Conservation (phyloP, 2,329 filamentous ascomycete genomes). For the Fusarium coffeatum region DNA sequence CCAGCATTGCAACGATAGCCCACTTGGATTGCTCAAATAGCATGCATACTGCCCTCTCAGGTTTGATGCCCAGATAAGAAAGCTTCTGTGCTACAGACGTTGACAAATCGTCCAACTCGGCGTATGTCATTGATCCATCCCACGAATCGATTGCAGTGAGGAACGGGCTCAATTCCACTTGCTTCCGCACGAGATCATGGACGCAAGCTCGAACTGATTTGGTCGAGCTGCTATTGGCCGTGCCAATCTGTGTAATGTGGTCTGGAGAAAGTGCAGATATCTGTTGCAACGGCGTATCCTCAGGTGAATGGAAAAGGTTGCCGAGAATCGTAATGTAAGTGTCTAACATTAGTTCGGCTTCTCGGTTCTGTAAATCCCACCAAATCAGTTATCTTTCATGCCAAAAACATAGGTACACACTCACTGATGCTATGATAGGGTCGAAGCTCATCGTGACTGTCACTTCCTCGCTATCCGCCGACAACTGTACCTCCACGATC, state of each 20-base stretch:
- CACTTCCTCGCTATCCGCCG: background rate
- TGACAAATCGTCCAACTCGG: background rate
- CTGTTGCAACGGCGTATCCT: background rate
- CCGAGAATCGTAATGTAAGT: background rate
- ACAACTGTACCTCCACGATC: background rate
- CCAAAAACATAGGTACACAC: background rate
- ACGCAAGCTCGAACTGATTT: background rate
- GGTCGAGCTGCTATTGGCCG: background rate
- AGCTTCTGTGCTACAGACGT: background rate
- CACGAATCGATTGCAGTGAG: background rate
- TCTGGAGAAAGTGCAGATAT: background rate
- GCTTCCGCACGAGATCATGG: background rate
- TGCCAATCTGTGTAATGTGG: background rate
- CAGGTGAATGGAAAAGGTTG: background rate
- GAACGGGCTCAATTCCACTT: background rate
- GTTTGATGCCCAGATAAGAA: background rate
- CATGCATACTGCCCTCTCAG: background rate
- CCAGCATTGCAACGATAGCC: background rate
- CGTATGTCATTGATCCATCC: background rate
- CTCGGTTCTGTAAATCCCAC: background rate
- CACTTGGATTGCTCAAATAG: background rate
- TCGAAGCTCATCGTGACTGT: background rate
- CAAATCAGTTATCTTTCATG: background rate
- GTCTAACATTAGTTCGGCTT: background rate
- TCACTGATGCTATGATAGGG: background rate